Base-by-base conservation (phyloP, 2,329 filamentous ascomycete species). In the Colletotrichum noveboracense region DNA sequence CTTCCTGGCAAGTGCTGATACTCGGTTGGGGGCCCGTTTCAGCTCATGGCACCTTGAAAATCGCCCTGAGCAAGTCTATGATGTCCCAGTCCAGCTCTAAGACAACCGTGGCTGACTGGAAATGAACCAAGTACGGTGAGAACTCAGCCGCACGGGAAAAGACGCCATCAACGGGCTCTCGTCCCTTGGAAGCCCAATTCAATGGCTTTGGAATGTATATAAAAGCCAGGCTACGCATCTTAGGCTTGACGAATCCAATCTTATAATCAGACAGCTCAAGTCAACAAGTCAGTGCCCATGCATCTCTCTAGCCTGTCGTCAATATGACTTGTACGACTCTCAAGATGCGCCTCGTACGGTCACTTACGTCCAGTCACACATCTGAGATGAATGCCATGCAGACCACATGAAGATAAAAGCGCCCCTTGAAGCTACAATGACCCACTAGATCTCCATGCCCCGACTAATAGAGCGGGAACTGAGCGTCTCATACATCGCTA, bases 1-100 rank as follows among this genome's bases (percentile, higher is more conserved):
- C 7, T 18, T 12, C 3, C n/a, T 21, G 10, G 4, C 5, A 13
- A 3, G n/a, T 13, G 5, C 8, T 21, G 18, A 10, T 48, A 4
- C 5, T n/a, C 6, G 43, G 4, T 48, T n/a, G 10, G 10, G n/a
- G 4, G 18, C 0, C 10, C 6, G 6, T 48, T 6, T 13, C 43
- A 48, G 10, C n/a, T 48, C 43, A 21, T 48, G 5, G 8, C 5
- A n/a, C 0, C 16, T n/a, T 43, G 8, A 6, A 10, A n/a, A n/a
- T n/a, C 38, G 8, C 16, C 5, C 5, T 6, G 8, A 10, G 8
- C 10, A 43, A 13, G 10, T 13, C 43, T 48, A 0, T 0, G 0
- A 2, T 21, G 10, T 21, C 6, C 10, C 10, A 7, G 6, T 10
- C 7, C n/a, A 48, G 43, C n/a, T 48, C 1, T 0, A 13, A 12